These are phyloP conservation scores for Pinus taeda DNA, from an alignment of 75 land plant species.

Conservation along the genomic window DNA sequence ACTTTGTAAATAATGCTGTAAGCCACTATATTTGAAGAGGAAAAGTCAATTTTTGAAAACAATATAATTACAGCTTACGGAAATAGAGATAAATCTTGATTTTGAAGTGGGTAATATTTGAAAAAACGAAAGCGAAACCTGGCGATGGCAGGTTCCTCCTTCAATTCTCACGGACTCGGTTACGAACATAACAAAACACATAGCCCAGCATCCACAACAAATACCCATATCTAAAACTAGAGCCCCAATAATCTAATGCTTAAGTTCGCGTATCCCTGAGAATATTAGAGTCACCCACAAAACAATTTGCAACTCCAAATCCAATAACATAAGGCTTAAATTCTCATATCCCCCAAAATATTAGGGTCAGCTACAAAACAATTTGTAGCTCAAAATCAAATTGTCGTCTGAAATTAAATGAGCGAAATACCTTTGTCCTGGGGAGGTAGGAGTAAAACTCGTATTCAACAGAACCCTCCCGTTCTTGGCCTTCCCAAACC, in stretches of 20 bases:
- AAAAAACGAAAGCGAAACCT: neutral
- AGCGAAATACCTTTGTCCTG: slow-evolving; percentile 31
- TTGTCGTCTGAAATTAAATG: no score
- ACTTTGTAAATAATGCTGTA: neutral
- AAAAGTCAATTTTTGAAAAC: neutral
- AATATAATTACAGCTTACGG: neutral
- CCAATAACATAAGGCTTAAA: neutral
- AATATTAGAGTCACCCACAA: neutral
- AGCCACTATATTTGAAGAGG: neutral
- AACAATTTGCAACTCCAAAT: neutral
- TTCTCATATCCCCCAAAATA: neutral
- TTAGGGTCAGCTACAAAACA: neutral
- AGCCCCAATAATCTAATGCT: no score
- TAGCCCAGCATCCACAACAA: no score
- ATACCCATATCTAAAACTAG: no score
- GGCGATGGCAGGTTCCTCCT: neutral
- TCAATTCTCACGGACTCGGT: no score
- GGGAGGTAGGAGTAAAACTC: slow-evolving; percentile 36
- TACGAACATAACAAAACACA: no score
- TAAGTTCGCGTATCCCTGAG: neutral
- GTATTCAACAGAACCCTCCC: slow-evolving; percentile 19
- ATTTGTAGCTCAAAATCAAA: neutral
- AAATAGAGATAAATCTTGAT: neutral
- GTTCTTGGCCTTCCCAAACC: neutral
- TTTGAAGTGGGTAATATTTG: neutral